Conservation (phyloP, 2,329 filamentous ascomycete genomes). For the Colletotrichum sidae region DNA sequence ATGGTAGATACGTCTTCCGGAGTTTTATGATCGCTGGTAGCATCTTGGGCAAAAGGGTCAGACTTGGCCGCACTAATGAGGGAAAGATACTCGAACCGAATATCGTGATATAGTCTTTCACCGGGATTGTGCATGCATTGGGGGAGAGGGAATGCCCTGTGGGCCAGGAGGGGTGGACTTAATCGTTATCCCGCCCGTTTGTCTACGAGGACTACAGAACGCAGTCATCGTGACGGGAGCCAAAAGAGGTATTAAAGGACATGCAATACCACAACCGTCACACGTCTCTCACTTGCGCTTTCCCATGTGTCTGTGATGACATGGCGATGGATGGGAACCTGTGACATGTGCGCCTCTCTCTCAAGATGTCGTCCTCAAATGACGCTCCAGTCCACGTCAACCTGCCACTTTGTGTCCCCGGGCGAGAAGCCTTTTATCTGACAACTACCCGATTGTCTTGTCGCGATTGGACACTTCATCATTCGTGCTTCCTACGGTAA, state of each 20-base stretch:
- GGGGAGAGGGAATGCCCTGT: slow-evolving; percentile 97
- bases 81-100: slow-evolving; percentile 90
- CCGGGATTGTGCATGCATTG: slow-evolving; percentile 40
- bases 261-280: slow-evolving; percentile 32
- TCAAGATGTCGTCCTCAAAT: too few species aligned
- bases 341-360: background rate
- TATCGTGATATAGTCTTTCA: slow-evolving; percentile 31
- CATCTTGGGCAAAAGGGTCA: slow-evolving; percentile 52
- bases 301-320: background rate
- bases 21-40: slow-evolving; percentile 36
- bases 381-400: too few species aligned
- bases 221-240: slow-evolving; percentile 21
- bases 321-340: background rate
- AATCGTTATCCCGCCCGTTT: slow-evolving; percentile 78
- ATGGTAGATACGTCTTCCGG: slow-evolving; percentile 44
- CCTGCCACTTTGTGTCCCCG: too few species aligned
- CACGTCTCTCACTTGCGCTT: slow-evolving; percentile 17
- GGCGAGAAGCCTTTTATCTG: too few species aligned
- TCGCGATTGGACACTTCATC: too few species aligned
- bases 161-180: slow-evolving; percentile 87
- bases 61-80: slow-evolving; percentile 90
- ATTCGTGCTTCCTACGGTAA: too few species aligned
- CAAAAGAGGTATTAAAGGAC: slow-evolving; percentile 9
- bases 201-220: slow-evolving; percentile 15
- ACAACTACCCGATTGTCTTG: too few species aligned